These are phyloP conservation scores for Hypoxylon sp. DNA, from an alignment of 2,329 filamentous ascomycete genomes.

Conservation along the genomic window DNA sequence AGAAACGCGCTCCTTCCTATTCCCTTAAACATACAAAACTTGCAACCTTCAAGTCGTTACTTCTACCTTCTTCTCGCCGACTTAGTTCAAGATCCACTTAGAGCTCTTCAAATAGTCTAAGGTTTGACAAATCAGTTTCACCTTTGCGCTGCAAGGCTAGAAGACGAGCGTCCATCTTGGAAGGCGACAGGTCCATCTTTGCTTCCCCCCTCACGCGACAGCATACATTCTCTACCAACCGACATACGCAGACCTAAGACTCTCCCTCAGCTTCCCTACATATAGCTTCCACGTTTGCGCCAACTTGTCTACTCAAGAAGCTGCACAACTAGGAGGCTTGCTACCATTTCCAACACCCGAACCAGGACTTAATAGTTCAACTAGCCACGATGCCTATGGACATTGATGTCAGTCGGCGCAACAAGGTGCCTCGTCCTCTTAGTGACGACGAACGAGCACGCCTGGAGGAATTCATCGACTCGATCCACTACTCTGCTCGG, in stretches of 20 bases:
- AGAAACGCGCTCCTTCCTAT: constrained; percentile 39
- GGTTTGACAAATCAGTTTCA: constrained; percentile 28
- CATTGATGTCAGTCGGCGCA: constrained; percentile 88
- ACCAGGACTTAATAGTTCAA: constrained; percentile 12
- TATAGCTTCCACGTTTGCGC: constrained; percentile 8
- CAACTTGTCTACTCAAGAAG: not conserved
- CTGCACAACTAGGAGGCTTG: constrained; percentile 4
- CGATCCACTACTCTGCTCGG: constrained; percentile 96
- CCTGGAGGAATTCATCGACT: constrained; percentile 91
- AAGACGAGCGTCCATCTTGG: constrained; percentile 21
- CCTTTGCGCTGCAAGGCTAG: constrained; percentile 24
- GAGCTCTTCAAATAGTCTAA: constrained; percentile 18
- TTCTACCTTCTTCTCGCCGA: constrained; percentile 19
- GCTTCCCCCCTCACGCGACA: constrained; percentile 42
- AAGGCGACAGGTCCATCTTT: constrained; percentile 26
- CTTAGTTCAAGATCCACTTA: constrained; percentile 10
- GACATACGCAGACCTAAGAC: not conserved
- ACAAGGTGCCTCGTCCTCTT: constrained; percentile 85
- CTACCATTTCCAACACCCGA: constrained; percentile 4
- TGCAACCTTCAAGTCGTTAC: constrained; percentile 21
- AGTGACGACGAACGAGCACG: constrained; percentile 85
- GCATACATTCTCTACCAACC: constrained; percentile 25
- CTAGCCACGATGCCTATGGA: constrained; percentile 60
- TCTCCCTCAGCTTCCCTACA: constrained; percentile 3
- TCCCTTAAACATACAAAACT: constrained; percentile 9